Conservation (phyloP, 2,329 filamentous ascomycete species). For the Teratosphaeria nubilosa region DNA sequence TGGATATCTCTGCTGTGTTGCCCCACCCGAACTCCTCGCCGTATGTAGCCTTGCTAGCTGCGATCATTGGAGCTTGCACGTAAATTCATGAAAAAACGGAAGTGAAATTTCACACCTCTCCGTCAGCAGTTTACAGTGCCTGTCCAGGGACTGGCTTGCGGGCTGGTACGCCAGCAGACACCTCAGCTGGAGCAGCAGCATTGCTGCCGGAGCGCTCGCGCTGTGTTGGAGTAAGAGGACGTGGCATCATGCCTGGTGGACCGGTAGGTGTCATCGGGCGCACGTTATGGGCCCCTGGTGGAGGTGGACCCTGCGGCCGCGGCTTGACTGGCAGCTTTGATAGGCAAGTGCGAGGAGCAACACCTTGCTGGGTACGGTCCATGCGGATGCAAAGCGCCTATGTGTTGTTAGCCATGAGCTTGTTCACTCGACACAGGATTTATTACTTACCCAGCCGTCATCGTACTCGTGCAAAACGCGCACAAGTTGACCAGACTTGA, state of each 20-base stretch:
- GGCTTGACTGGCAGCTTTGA: constrained; percentile 88
- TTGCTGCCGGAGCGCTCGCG: constrained; percentile 9
- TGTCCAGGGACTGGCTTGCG: constrained; percentile 40
- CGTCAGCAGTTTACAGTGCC: constrained; percentile 16
- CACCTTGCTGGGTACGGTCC: constrained; percentile 84
- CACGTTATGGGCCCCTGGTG: constrained; percentile 31
- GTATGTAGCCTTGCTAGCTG: neutral
- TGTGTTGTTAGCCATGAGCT: constrained; percentile 12
- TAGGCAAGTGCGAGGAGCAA: constrained; percentile 84
- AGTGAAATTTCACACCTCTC: neutral
- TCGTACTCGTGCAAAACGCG: constrained; percentile 92
- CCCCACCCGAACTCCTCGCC: neutral
- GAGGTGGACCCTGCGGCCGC: constrained; percentile 49
- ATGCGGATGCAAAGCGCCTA: constrained; percentile 84
- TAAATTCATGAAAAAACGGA: neutral
- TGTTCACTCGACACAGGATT: neutral
- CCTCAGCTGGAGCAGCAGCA: constrained; percentile 21
- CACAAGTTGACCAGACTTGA: constrained; percentile 73
- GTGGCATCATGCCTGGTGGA: constrained; percentile 13
- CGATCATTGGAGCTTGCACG: neutral
- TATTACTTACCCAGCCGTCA: constrained; percentile 79
- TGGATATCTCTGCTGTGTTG: neutral
- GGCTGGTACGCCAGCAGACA: constrained; percentile 20
- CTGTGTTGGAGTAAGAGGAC: constrained; percentile 13
- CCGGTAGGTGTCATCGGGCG: constrained; percentile 17